Conservation (phyloP, 1,284 basidiomycete species). For the Rhizoctonia solani region DNA sequence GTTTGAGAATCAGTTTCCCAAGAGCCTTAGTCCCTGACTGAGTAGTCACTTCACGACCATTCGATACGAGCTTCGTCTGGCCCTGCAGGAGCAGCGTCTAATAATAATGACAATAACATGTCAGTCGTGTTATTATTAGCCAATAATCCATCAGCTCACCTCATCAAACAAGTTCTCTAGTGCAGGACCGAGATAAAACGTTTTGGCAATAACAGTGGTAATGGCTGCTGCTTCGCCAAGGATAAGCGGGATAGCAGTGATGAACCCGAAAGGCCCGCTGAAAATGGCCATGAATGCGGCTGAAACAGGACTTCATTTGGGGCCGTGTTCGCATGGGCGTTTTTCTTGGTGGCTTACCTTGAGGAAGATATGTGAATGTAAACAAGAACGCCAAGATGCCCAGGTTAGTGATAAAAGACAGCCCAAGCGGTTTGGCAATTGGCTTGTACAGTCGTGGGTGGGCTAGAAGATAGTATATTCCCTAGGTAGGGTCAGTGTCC, state of each 20-base stretch:
- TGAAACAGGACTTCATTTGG: not conserved
- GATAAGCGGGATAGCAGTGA: constrained; percentile 50
- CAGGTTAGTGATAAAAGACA: constrained; percentile 45
- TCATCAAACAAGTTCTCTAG: constrained; percentile 55
- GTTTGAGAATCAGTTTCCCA: constrained; percentile 49
- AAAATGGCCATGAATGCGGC: constrained; percentile 65
- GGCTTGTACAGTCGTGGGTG: constrained; percentile 44
- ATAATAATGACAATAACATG: not conserved
- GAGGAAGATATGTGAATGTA: constrained; percentile 69
- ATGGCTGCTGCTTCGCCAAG: constrained; percentile 51
- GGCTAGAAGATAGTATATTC: constrained; percentile 47
- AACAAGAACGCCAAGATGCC: constrained; percentile 56
- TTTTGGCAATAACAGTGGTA: constrained; percentile 53
- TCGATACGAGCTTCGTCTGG: constrained; percentile 47
- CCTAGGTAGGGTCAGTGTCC: constrained; percentile 40
- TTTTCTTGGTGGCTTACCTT: constrained; percentile 42
- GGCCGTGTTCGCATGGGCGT: not conserved
- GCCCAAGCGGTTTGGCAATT: constrained; percentile 47
- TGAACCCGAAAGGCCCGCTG: constrained; percentile 59
- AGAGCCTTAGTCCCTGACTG: constrained; percentile 44
- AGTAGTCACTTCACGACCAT: constrained; percentile 45
- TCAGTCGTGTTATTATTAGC: not conserved
- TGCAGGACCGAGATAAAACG: constrained; percentile 55
- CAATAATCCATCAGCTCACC: no score
- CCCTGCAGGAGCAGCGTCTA: constrained; percentile 50